Base-by-base conservation (phyloP, 805 yeast genomes). In the Starmera pachycereana region DNA sequence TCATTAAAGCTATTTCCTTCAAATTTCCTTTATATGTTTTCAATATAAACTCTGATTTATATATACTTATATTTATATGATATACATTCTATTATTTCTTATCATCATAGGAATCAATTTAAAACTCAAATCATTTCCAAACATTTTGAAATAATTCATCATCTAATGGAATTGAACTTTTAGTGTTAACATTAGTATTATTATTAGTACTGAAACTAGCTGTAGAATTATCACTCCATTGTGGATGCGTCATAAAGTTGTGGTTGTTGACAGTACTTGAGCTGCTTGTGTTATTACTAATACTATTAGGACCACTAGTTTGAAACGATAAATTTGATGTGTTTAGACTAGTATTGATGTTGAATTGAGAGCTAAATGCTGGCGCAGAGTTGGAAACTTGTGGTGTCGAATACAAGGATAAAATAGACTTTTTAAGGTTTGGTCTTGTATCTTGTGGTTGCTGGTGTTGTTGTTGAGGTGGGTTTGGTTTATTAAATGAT, bases 401-500 rank as follows among this genome's bases (percentile, higher is more conserved):
- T 6, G 71, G 83, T 2, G 84, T 73, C 1, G 94, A 76, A 58
- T 92, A 92, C 39, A 92, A 69, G 19, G 97, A 87, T 43, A 92
- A 63, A 44, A 92, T 92, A 1, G 96, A 86, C 62, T 86, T 86
- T 56, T 92, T 92, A 59, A 92, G 70, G 54, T 90, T 97, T 4
- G 92, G 90, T 53, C 96, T 72, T 29, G 69, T 45, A 29, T 54
- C 49, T 38, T 40, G 48, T 48, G 35, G 46, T 38, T 33, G 47
- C 29, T 31, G 49, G 32, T 37, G 47, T 16, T 39, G 44, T 31
- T 34, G 41, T 6, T 35, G 40, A 33, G 29, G 45, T 25, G 29
- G 40, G 8, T 12, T 22, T 12, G 12, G n/a, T 13, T 12, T 27
- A 13, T 13, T 12, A 10, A 37, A 22, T 12, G 38, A 37, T 32